These are phyloP conservation scores for Centaurea solstitialis DNA, from an alignment of 129 eudicot genomes.

Conservation along the genomic window DNA sequence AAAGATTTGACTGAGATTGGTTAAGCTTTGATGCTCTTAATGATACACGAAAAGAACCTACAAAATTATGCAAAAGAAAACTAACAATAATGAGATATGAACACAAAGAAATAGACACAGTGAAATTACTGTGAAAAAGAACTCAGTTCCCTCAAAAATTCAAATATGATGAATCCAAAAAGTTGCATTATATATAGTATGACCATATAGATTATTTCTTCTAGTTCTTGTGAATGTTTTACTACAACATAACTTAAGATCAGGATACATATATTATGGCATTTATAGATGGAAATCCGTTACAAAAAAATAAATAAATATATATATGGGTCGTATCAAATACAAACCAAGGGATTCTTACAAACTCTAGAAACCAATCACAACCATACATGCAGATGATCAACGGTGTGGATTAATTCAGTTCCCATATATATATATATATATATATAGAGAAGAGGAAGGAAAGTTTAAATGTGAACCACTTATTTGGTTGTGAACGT, in stretches of 20 bases:
- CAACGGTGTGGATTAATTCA: too few species aligned
- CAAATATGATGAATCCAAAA: neutral
- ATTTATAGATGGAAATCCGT: neutral
- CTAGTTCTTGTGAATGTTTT: neutral
- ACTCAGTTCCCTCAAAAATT: neutral
- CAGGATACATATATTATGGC: neutral
- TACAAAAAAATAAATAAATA: neutral
- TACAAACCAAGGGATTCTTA: too few species aligned
- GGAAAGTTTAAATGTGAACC: too few species aligned
- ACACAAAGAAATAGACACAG: neutral
- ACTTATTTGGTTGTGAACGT: too few species aligned
- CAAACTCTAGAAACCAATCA: too few species aligned
- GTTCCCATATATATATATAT: too few species aligned
- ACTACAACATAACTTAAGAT: slow-evolving; percentile 6
- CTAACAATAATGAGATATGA: neutral
- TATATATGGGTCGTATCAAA: too few species aligned
- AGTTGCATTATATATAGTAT: neutral
- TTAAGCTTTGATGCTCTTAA: slow-evolving; percentile 40
- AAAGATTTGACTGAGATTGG: slow-evolving; percentile 29
- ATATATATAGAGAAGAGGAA: too few species aligned
- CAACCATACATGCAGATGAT: too few species aligned
- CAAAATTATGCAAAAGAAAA: neutral
- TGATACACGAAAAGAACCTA: slow-evolving; percentile 48
- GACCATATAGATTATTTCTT: neutral
- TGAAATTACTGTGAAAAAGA: neutral